Conservation (phyloP, 1,284 basidiomycete genomes). For the Puccinia coronata region DNA sequence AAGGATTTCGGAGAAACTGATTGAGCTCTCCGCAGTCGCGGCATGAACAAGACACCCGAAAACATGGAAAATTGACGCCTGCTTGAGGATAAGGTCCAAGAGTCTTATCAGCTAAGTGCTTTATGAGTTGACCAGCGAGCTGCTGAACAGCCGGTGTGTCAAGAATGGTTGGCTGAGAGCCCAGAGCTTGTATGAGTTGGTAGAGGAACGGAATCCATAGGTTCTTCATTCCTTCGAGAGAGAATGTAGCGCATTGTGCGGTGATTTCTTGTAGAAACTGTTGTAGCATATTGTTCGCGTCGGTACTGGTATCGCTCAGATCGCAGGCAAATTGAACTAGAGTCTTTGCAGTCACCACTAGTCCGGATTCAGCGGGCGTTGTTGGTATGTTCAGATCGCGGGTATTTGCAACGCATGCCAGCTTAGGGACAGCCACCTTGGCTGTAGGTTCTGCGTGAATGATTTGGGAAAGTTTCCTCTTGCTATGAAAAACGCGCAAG, state of each 20-base stretch:
- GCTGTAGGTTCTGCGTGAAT: background rate
- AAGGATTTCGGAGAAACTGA: background rate
- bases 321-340: background rate
- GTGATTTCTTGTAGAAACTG: background rate
- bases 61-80: too few relatives aligned
- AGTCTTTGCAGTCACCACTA: background rate
- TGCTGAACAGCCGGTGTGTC: background rate
- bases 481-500: background rate
- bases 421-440: background rate
- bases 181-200: background rate
- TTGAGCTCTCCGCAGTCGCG: background rate
- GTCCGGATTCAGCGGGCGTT: background rate
- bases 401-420: too few relatives aligned
- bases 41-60: background rate
- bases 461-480: background rate
- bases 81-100: background rate
- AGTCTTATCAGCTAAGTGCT: background rate
- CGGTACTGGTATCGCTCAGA: background rate
- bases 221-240: background rate
- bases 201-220: slow-evolving; percentile 5
- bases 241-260: background rate
- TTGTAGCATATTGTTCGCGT: background rate
- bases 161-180: background rate
- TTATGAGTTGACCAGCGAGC: background rate
- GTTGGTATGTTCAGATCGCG: too few relatives aligned